Percentiles rank a stretch among this genome's conserved stretches.
Evolutionary conservation across 495 filamentous ascomycete genomes (phyloP).

Genomic region (Penicillium robsamsonii): DNA sequence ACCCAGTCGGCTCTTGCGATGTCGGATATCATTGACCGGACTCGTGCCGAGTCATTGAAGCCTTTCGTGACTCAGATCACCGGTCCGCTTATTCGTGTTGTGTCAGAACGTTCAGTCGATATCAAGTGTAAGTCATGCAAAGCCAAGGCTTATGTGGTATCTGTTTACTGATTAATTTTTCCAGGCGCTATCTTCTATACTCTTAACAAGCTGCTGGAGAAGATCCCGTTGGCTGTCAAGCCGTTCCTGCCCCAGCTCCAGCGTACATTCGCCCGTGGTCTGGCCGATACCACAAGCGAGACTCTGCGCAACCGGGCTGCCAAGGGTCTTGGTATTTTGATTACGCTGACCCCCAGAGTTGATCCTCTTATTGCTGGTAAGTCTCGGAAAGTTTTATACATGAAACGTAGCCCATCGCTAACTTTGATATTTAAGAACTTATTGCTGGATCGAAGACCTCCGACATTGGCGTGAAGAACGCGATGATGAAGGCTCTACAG

Average conservation of each 20-base stretch:
- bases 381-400: not conserved
- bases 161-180: slow-evolving; percentile 13
- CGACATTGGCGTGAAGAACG: slow-evolving; percentile 85
- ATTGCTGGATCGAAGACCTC: slow-evolving; percentile 89
- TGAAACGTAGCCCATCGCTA: not conserved
- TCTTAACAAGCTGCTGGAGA: slow-evolving; percentile 90
- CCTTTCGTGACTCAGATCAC: slow-evolving; percentile 97
- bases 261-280: slow-evolving; percentile 90
- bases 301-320: slow-evolving; percentile 82
- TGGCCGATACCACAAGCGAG: slow-evolving; percentile 92
- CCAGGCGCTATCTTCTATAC: slow-evolving; percentile 85
- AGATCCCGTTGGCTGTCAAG: slow-evolving; percentile 93
- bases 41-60: slow-evolving; percentile 76
- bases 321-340: slow-evolving; percentile 93
- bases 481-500: slow-evolving; percentile 95
- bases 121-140: slow-evolving; percentile 62
- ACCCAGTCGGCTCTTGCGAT: slow-evolving; percentile 90
- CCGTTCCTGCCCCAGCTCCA: slow-evolving; percentile 97
- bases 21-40: slow-evolving; percentile 91
- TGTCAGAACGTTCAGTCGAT: slow-evolving; percentile 90
- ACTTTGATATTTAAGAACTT: slow-evolving; percentile 58
- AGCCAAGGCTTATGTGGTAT: not conserved
- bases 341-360: slow-evolving; percentile 92
- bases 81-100: slow-evolving; percentile 93
- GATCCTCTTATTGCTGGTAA: slow-evolving; percentile 75